phyloP scores from a whole-genome alignment of 2,329 filamentous ascomycete genomes.

The Cryphonectria carpinicola region DNA sequence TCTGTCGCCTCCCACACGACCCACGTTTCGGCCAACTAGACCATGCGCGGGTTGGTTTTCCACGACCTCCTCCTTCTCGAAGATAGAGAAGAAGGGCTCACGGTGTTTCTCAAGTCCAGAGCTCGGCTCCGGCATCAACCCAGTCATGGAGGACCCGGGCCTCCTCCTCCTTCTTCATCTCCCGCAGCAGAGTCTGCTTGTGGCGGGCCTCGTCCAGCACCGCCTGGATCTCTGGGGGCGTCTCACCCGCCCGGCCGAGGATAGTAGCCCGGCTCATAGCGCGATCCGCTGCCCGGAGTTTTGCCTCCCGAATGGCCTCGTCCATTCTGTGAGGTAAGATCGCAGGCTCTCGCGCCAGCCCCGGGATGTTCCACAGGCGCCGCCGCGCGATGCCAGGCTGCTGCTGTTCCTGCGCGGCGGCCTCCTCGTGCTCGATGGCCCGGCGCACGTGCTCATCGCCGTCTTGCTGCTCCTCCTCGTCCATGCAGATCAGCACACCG shows the following conservation, averaged over 20 bases:
- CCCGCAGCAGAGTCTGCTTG: background rate
- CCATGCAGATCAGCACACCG: background rate
- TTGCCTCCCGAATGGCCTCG: background rate
- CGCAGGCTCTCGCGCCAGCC: background rate
- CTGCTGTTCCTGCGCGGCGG: no score
- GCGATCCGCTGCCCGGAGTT: background rate
- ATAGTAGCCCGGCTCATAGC: conserved; percentile 15
- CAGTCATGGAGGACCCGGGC: background rate
- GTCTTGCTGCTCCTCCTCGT: background rate
- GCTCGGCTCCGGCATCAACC: conserved; percentile 6
- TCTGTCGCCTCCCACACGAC: background rate
- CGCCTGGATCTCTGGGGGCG: background rate
- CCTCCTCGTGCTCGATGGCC: background rate
- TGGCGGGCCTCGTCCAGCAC: background rate
- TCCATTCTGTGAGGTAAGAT: background rate
- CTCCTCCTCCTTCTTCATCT: background rate
- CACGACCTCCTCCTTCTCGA: background rate
- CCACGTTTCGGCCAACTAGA: background rate
- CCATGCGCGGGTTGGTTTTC: background rate
- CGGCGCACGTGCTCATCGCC: background rate
- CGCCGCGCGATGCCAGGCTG: background rate
- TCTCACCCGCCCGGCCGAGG: background rate
- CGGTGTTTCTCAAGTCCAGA: background rate
- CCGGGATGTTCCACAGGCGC: background rate
- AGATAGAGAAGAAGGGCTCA: background rate